These are phyloP conservation scores for Ligustrum vulgare DNA, from an alignment of 257 asterid species.

Conservation along the genomic window DNA sequence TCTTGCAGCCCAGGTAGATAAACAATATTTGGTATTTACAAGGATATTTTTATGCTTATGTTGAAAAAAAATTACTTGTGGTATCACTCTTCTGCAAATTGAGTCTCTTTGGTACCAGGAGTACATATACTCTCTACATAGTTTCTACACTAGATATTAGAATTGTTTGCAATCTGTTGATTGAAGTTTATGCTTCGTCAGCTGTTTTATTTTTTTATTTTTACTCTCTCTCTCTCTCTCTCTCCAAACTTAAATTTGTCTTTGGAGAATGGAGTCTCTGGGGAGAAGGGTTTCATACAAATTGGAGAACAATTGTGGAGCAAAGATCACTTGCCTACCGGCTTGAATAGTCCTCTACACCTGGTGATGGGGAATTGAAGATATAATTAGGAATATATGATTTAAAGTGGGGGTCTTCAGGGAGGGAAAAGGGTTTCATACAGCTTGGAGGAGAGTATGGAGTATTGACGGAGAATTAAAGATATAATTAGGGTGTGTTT, in stretches of 20 bases:
- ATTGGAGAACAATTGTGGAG: conserved; percentile 1
- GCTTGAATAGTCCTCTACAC: conserved; percentile 2
- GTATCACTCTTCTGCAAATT: conserved; percentile 1
- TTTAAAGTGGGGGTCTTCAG: not conserved
- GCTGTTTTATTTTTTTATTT: not conserved
- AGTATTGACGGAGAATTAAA: not conserved
- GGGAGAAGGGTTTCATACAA: not conserved
- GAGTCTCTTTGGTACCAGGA: not conserved
- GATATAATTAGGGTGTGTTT: not conserved
- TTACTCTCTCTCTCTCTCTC: not conserved
- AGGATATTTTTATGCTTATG: conserved; percentile 8
- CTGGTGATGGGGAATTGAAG: not conserved
- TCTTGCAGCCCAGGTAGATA: conserved; percentile 72
- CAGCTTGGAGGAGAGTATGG: not conserved
- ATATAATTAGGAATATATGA: not conserved
- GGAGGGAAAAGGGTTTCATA: not conserved
- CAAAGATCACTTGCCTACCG: not conserved
- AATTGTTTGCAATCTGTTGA: not conserved
- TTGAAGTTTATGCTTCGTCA: not conserved
- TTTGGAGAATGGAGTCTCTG: not conserved
- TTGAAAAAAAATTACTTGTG: not conserved
- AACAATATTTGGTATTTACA: not conserved
- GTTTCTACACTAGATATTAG: not conserved
- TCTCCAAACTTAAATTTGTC: not conserved
- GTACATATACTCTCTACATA: not conserved